A percentile compares a stretch with the other conserved stretches of the same genome.
phyloP scores from a whole-genome alignment of 139 green algal species.

The Volvox africanus region DNA sequence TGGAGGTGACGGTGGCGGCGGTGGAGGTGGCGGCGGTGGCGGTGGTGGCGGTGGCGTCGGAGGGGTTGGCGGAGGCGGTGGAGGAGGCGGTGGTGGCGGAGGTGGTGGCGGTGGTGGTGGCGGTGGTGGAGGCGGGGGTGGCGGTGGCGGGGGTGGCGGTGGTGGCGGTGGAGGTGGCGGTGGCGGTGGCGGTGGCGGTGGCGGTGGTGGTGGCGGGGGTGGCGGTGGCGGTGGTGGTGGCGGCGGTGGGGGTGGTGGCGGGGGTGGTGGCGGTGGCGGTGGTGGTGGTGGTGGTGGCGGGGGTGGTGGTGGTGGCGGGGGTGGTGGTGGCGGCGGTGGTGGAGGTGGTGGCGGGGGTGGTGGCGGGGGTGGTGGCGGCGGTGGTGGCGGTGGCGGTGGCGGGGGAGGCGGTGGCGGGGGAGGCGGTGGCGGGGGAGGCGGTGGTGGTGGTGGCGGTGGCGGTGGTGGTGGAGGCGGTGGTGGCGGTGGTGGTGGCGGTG shows the following conservation, averaged over 20 bases:
- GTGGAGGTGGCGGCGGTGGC: not conserved
- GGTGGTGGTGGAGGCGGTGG: not conserved
- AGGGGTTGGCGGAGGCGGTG: too few relatives aligned
- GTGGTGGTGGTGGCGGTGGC: too few relatives aligned
- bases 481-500: too few relatives aligned
- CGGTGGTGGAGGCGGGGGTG: not conserved
- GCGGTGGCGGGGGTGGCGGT: not conserved
- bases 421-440: not conserved
- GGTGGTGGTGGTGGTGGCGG: not conserved
- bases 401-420: not conserved
- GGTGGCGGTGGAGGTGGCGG: not conserved
- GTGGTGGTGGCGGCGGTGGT: not conserved
- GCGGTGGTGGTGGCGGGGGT: not conserved
- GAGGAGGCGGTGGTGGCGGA: too few relatives aligned
- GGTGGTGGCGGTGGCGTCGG: not conserved
- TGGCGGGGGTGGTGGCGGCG: not conserved
- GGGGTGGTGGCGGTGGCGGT: not conserved
- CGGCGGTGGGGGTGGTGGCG: not conserved
- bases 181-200: not conserved
- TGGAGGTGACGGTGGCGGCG: not conserved
- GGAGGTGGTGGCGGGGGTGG: not conserved
- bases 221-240: not conserved
- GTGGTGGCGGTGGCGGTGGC: not conserved
- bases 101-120: not conserved
- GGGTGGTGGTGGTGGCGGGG: not conserved